Base-by-base conservation (phyloP, 2,329 filamentous ascomycete genomes). In the Phymatotrichopsis omnivora region DNA sequence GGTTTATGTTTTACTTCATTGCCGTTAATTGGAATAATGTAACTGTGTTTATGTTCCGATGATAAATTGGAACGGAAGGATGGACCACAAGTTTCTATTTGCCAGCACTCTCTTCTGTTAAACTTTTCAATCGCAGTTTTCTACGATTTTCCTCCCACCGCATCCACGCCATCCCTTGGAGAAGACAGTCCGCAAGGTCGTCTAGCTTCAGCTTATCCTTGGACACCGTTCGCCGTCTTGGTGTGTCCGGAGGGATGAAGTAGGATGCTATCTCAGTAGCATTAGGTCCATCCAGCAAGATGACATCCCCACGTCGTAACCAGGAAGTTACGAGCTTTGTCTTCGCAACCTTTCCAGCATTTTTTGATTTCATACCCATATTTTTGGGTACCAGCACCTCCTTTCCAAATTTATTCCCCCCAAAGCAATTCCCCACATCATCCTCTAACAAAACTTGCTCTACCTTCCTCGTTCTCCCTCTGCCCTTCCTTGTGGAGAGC, bases 111-210 rank as follows among this genome's bases (percentile, higher is more conserved):
- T n/a, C n/a, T n/a, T n/a, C n/a, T n/a, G n/a, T n/a, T n/a, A n/a
- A n/a, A n/a, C n/a, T n/a, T n/a, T n/a, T n/a, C n/a, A n/a, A n/a
- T n/a, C n/a, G n/a, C 1, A 68, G 56, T 10, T 53, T 53, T 20
- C 58, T 59, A 51, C 64, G 65, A 55, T 82, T 82, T 55, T 69
- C 65, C 59, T 85, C 75, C 85, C 85, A 93, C 49, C 77, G 70
- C 28, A 85, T 63, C 77, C 82, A 89, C 2, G 82, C 78, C 47
- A 85, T 69, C 2, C 78, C 85, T 62, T 93, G 85, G 42, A 91
- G 61, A 20, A 91, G 65, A 60, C 79, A 82, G 65, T 93, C 85
- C 0, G 84, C 81, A 38, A 93, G 64, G 65, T 93, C 85, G 62
- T 93, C 85, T 42, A 89, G 62, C 63, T 91, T 91, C n/a, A 53